Evolutionary conservation across 2,329 filamentous ascomycete genomes (phyloP).

Genomic region (Aureobasidium sp.): DNA sequence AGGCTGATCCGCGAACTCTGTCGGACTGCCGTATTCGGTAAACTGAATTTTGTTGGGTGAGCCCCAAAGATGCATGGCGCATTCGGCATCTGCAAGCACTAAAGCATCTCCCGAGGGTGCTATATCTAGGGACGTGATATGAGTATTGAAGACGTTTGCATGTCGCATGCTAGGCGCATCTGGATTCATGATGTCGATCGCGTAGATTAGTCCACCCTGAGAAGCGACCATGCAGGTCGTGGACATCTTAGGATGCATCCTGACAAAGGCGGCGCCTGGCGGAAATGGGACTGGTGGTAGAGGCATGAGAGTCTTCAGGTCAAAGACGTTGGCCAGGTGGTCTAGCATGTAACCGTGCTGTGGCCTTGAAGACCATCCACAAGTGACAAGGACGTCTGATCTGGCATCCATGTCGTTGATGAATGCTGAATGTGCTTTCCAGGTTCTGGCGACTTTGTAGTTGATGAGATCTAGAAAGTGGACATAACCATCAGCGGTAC

Average conservation of each 20-base stretch:
- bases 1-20: slow-evolving; percentile 65
- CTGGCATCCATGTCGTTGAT: slow-evolving; percentile 98
- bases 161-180: slow-evolving; percentile 80
- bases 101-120: slow-evolving; percentile 82
- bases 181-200: slow-evolving; percentile 91
- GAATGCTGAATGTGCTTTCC: slow-evolving; percentile 80
- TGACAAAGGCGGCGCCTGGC: slow-evolving; percentile 84
- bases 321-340: slow-evolving; percentile 89
- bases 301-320: slow-evolving; percentile 81
- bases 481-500: slow-evolving; percentile 71
- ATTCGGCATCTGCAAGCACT: slow-evolving; percentile 70
- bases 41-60: slow-evolving; percentile 80
- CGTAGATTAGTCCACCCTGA: slow-evolving; percentile 85
- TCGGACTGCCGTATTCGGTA: slow-evolving; percentile 68
- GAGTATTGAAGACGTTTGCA: slow-evolving; percentile 62
- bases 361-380: slow-evolving; percentile 81
- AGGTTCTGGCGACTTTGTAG: slow-evolving; percentile 72
- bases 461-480: slow-evolving; percentile 76
- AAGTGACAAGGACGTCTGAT: slow-evolving; percentile 90
- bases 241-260: slow-evolving; percentile 92
- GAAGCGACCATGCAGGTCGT: slow-evolving; percentile 93
- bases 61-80: slow-evolving; percentile 77
- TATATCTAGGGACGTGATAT: slow-evolving; percentile 73
- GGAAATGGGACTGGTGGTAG: slow-evolving; percentile 88
- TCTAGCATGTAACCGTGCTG: slow-evolving; percentile 76